Evolutionary conservation across 2,329 filamentous ascomycete species (phyloP).

Genomic region (Fonsecaea nubica): DNA sequence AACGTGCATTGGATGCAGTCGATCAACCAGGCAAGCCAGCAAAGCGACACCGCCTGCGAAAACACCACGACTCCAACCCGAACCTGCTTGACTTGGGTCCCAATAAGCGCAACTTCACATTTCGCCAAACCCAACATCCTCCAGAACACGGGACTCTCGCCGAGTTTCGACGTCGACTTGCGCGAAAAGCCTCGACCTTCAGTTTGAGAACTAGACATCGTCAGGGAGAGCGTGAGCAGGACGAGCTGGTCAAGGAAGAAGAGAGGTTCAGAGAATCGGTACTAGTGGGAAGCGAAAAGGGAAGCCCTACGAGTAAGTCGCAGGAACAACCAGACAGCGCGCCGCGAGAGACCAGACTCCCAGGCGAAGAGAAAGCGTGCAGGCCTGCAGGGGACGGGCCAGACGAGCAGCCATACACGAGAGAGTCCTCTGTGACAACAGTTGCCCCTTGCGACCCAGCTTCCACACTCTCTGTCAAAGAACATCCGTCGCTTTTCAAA

Average conservation of each 20-base stretch:
- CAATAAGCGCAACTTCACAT: conserved; percentile 2
- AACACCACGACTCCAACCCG: conserved; percentile 11
- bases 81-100: conserved; percentile 13
- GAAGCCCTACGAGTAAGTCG: not conserved
- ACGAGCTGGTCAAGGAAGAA: conserved; percentile 16
- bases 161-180: conserved; percentile 35
- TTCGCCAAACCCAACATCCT: conserved; percentile 12
- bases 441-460: conserved; percentile 5
- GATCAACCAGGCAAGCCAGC: conserved; percentile 6
- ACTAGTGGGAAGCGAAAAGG: conserved; percentile 5
- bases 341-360: not conserved
- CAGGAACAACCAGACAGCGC: not conserved
- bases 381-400: not conserved
- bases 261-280: conserved; percentile 9
- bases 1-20: conserved; percentile 12
- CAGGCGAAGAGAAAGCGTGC: not conserved
- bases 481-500: conserved; percentile 1
- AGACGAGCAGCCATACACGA: conserved; percentile 9
- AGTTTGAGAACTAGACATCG: conserved; percentile 32
- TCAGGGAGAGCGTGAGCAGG: conserved; percentile 23
- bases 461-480: not conserved
- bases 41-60: conserved; percentile 20
- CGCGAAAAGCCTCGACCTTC: conserved; percentile 38
- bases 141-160: conserved; percentile 19
- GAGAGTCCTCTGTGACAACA: conserved; percentile 15